Evolutionary conservation across 2,329 filamentous ascomycete genomes (phyloP).

Genomic region (Trichoderma sp.): DNA sequence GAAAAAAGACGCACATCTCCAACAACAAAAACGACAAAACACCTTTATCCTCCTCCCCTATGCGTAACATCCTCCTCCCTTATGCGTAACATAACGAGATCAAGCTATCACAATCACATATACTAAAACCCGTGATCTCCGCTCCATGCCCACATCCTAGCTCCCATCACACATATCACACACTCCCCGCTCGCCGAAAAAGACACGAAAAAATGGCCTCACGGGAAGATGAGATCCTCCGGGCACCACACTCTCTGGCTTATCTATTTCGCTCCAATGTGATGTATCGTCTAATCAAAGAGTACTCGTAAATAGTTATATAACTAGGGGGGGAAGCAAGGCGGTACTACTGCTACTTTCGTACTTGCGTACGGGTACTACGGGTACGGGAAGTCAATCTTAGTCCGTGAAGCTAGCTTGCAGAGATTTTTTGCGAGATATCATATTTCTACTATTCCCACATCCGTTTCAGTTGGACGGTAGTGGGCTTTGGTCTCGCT

Average conservation of each 20-base stretch:
- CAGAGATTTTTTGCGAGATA: background rate
- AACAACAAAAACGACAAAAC: background rate
- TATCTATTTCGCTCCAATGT: background rate
- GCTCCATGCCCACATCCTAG: slow-evolving; percentile 12
- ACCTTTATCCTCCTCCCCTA: background rate
- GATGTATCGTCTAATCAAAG: background rate
- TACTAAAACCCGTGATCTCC: slow-evolving; percentile 17
- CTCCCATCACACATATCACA: slow-evolving; percentile 14
- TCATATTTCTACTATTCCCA: background rate
- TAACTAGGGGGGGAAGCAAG: background rate
- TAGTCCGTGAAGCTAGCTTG: background rate
- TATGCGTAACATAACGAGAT: background rate
- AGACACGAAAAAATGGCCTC: background rate
- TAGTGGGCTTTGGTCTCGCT: background rate
- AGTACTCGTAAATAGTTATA: background rate
- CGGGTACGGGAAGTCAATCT: slow-evolving; percentile 1
- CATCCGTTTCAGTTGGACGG: background rate
- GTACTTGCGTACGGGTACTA: background rate
- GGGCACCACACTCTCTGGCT: background rate
- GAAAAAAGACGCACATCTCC: background rate
- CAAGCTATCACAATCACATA: slow-evolving; percentile 4
- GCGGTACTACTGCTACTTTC: background rate
- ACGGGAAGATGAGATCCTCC: background rate
- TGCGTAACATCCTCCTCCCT: background rate
- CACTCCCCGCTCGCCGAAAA: background rate